A percentile compares a stretch with the other conserved stretches of the same genome.
phyloP scores from a whole-genome alignment of 805 yeast genomes.

The Millerago galiae region DNA sequence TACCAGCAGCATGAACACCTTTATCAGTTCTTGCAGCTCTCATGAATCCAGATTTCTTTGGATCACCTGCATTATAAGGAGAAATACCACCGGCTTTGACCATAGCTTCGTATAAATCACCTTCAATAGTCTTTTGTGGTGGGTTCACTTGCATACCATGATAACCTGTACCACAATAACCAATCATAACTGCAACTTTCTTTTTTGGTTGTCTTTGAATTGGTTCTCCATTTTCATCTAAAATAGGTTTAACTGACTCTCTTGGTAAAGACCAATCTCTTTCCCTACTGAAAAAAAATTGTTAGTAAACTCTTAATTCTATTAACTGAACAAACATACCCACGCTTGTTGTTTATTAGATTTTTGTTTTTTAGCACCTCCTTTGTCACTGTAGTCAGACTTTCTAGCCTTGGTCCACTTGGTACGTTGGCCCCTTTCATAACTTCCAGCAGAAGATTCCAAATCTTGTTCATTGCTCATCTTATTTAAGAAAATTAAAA shows the following conservation, averaged over 20 bases:
- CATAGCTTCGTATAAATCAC: conserved; percentile 78
- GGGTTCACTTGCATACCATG: conserved; percentile 95
- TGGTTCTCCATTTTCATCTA: conserved; percentile 62
- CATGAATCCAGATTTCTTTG: conserved; percentile 82
- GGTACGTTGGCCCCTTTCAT: conserved; percentile 35
- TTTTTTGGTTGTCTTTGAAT: conserved; percentile 71
- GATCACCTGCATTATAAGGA: conserved; percentile 77
- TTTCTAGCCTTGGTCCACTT: conserved; percentile 27
- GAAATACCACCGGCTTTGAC: conserved; percentile 85
- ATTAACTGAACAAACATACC: conserved; percentile 15
- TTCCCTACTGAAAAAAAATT: conserved; percentile 9
- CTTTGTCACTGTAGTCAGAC: conserved; percentile 17
- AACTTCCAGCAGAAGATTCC: conserved; percentile 32
- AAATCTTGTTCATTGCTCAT: conserved; percentile 23
- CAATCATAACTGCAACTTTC: conserved; percentile 85
- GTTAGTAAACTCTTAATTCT: conserved; percentile 8
- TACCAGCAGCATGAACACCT: conserved; percentile 98
- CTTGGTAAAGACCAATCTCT: conserved; percentile 12
- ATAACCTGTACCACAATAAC: conserved; percentile 95
- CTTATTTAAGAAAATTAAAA: conserved; percentile 2
- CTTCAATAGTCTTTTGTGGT: conserved; percentile 83
- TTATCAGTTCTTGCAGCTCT: conserved; percentile 88
- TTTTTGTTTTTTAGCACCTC: conserved; percentile 16
- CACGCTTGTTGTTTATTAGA: conserved; percentile 19
- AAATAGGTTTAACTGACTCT: conserved; percentile 18